Evolutionary conservation across 2,329 filamentous ascomycete genomes (phyloP).

Genomic region (Penicillium crustosum): DNA sequence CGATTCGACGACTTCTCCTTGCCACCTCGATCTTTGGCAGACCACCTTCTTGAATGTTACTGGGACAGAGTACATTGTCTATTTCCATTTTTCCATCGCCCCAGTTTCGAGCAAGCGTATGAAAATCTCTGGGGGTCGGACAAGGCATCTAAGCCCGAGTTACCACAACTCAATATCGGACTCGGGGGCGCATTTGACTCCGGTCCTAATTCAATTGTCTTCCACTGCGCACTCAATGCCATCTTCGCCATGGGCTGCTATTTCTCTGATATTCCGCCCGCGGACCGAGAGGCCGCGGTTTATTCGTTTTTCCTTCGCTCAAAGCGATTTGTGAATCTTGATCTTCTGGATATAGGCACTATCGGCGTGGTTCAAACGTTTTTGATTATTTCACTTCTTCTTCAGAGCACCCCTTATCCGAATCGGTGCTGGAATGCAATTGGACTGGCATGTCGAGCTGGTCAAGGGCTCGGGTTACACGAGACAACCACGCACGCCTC

Average conservation of each 20-base stretch:
- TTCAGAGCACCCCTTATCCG: constrained; percentile 46
- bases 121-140: constrained; percentile 39
- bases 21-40: constrained; percentile 44
- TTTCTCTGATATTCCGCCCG: constrained; percentile 37
- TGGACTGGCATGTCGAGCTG: constrained; percentile 45
- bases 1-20: constrained; percentile 37
- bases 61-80: constrained; percentile 44
- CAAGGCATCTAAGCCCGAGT: constrained; percentile 16
- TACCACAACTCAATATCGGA: constrained; percentile 33
- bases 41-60: constrained; percentile 44
- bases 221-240: constrained; percentile 45
- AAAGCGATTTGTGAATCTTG: constrained; percentile 39
- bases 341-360: constrained; percentile 41
- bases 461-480: constrained; percentile 46
- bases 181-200: constrained; percentile 36
- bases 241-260: constrained; percentile 47
- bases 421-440: constrained; percentile 47
- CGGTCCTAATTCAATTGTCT: constrained; percentile 39
- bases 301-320: constrained; percentile 37
- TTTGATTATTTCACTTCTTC: constrained; percentile 40
- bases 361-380: constrained; percentile 45
- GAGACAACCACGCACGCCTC: constrained; percentile 18
- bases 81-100: constrained; percentile 48
- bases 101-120: constrained; percentile 45
- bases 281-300: constrained; percentile 31